phyloP scores from a whole-genome alignment of 176 grass and related monocot genomes.

The Stipa capillata region DNA sequence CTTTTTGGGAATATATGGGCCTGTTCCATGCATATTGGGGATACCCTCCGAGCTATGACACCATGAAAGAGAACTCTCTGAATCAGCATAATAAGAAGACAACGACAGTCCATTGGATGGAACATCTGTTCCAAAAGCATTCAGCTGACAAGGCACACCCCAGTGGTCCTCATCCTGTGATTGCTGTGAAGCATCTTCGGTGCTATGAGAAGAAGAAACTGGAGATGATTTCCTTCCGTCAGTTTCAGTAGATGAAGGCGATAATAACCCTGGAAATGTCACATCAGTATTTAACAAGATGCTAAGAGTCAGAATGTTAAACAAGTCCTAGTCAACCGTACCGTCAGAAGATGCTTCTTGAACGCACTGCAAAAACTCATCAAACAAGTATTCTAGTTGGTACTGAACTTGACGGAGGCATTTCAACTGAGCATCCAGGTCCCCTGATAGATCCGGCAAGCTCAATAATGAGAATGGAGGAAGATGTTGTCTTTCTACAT shows the following conservation, averaged over 20 bases:
- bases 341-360: constrained; percentile 21
- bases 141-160: constrained; percentile 28
- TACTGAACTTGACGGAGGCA: constrained; percentile 58
- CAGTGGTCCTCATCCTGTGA: constrained; percentile 28
- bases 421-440: constrained; percentile 56
- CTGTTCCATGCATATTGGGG: constrained; percentile 15
- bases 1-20: constrained; percentile 27
- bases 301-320: constrained; percentile 2
- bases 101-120: constrained; percentile 3
- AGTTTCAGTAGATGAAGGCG: constrained; percentile 27
- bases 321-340: background rate
- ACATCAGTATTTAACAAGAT: constrained; percentile 8
- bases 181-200: constrained; percentile 28
- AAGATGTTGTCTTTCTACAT: background rate
- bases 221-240: constrained; percentile 26
- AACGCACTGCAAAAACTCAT: constrained; percentile 33
- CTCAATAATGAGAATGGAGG: constrained; percentile 3
- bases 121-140: constrained; percentile 3
- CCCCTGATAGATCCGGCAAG: constrained; percentile 49
- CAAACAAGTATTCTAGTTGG: constrained; percentile 48
- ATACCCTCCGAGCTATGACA: constrained; percentile 23
- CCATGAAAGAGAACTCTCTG: constrained; percentile 27
- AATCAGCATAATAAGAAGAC: constrained; percentile 25
- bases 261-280: background rate
- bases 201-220: constrained; percentile 42